Conservation (phyloP, 345 rosid species). For the Gossypium stocksii region DNA sequence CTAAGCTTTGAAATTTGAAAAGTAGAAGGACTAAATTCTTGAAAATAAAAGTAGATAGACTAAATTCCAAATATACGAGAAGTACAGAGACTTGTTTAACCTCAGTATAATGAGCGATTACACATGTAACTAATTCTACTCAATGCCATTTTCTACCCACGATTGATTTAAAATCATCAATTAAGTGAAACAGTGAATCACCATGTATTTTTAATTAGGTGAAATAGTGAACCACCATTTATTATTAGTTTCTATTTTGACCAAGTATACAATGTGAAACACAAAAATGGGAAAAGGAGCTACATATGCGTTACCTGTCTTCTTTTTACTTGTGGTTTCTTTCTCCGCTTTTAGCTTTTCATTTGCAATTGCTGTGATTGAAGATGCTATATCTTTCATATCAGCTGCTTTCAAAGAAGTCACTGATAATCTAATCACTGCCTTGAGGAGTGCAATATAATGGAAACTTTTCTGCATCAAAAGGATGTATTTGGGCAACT, state of each 20-base stretch:
- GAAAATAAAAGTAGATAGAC: too few relatives aligned
- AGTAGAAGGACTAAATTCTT: too few relatives aligned
- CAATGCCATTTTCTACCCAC: not conserved
- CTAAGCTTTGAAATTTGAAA: too few relatives aligned
- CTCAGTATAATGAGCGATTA: too few relatives aligned
- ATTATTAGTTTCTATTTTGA: too few relatives aligned
- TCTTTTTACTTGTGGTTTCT: conserved; percentile 82
- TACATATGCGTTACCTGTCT: conserved; percentile 45
- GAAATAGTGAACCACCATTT: not conserved
- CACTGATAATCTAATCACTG: conserved; percentile 78
- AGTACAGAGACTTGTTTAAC: too few relatives aligned
- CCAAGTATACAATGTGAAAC: not conserved
- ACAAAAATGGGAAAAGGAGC: not conserved
- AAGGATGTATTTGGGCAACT: not conserved
- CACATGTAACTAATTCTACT: not conserved
- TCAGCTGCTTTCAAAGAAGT: conserved; percentile 73
- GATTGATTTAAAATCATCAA: not conserved
- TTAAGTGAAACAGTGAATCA: not conserved
- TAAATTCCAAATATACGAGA: too few relatives aligned
- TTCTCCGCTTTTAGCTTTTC: conserved; percentile 88
- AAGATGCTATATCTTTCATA: conserved; percentile 80
- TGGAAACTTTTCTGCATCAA: conserved; percentile 78
- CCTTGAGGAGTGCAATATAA: conserved; percentile 67
- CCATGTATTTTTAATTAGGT: too few relatives aligned
- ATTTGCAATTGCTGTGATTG: conserved; percentile 82